Evolutionary conservation across 805 yeast species (phyloP), one percentile per base, ranked within the genome.

Genomic region (Pichia kluyveri): DNA sequence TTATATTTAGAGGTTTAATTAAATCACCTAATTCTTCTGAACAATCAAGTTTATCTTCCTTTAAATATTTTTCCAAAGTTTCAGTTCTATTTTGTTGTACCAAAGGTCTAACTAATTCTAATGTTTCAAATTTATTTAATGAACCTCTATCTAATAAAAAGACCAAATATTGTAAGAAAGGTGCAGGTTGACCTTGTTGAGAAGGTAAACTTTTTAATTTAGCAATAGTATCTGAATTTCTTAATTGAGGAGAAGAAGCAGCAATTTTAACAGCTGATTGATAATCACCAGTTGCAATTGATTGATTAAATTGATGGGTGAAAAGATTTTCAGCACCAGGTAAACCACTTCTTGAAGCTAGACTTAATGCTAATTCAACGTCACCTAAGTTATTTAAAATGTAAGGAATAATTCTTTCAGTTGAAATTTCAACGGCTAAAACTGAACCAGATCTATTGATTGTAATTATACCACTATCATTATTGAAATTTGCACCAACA

Each of bases 11-110:
- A 42, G 95, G 87, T 61, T 91, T 88, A 54, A 93, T 93, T 60
- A 89, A 77, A 64, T 93, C 99, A 71, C 99, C 99, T 55, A 93
- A 77, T 68, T 90, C 97, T 70, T 93, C 99, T n/a, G 96, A 86
- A 45, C 85, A 81, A 53, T 91, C 90, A 56, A 93, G 77, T 68
- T 93, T 93, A 65, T 89, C 95, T 68, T 93, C 98, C 65, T 83
- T 85, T 66, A 93, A 78, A 90, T 97, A 93, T 71, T 91, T 93
- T 69, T 93, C 99, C 55, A 93, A 82, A 54, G 95, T 73, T 54
- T 87, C 95, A 61, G 86, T 84, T 65, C 96, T 85, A 66, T 88
- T 95, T 71, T 90, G 97, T 69, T 88, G 96, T 62, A 93, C 75
- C 6, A 93, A 95, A 10, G 99, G 98, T 63, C 83, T 83, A 23